Percentiles rank a stretch among this genome's conserved stretches.
Evolutionary conservation across 2,329 filamentous ascomycete species (phyloP).

Genomic region (Stenocarpella maydis): DNA sequence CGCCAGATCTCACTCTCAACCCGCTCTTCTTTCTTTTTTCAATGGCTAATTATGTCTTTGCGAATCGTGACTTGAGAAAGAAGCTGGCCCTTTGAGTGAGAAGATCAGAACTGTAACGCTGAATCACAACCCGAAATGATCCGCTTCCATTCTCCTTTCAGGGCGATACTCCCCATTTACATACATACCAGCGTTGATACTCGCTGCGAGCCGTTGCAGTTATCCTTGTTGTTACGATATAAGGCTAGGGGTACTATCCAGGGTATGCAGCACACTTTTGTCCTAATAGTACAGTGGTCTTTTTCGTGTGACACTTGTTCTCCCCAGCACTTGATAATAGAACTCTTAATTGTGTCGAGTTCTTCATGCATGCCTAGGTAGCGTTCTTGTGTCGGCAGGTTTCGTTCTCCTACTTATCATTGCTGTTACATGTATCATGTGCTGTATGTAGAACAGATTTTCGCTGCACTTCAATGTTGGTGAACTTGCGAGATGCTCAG

Average conservation of each 20-base stretch:
- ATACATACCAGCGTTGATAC: constrained; percentile 59
- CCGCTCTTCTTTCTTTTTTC: constrained; percentile 23
- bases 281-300: no score
- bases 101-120: not conserved
- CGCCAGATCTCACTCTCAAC: constrained; percentile 32
- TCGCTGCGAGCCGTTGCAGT: constrained; percentile 57
- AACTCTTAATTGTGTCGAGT: constrained; percentile 56
- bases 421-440: constrained; percentile 56
- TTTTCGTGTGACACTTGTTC: no score
- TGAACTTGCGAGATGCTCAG: rapidly evolving
- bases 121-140: no score
- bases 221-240: no score
- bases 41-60: constrained; percentile 26
- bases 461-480: constrained; percentile 40
- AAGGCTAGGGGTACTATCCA: no score
- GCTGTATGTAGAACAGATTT: constrained; percentile 61
- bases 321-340: constrained; percentile 59
- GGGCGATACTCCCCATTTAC: constrained; percentile 61
- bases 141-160: constrained; percentile 52
- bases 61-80: constrained; percentile 32
- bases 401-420: constrained; percentile 55
- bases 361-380: constrained; percentile 54
- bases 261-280: no score
- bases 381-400: constrained; percentile 59
- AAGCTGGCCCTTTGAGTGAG: not conserved